These are phyloP conservation scores for Tremella yokohamensis DNA, from an alignment of 768 basidiomycete species.

Conservation along the genomic window DNA sequence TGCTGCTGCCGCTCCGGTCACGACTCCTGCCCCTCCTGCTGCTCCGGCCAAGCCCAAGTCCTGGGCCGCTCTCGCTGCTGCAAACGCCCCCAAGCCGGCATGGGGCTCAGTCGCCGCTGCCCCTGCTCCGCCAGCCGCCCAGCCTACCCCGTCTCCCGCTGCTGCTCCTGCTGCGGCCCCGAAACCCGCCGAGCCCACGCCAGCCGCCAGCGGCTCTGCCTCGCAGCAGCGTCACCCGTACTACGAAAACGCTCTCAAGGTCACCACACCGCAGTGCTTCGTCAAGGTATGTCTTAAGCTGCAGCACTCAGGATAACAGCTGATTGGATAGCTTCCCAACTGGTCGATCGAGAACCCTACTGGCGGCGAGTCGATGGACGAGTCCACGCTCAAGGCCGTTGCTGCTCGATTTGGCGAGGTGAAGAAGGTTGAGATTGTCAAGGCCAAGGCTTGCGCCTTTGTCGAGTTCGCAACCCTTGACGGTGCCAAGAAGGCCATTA, in stretches of 20 bases:
- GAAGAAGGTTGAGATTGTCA: conserved; percentile 84
- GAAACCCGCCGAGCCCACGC: conserved; percentile 48
- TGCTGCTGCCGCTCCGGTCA: conserved; percentile 34
- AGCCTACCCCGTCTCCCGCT: conserved; percentile 6
- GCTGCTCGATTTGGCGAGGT: conserved; percentile 54
- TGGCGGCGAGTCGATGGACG: conserved; percentile 37
- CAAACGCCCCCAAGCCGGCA: conserved; percentile 50
- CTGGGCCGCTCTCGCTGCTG: conserved; percentile 24
- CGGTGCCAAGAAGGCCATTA: conserved; percentile 78
- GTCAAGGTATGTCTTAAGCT: conserved; percentile 60
- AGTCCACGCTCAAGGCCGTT: conserved; percentile 27
- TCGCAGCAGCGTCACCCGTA: conserved; percentile 19
- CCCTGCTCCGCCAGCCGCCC: conserved; percentile 1
- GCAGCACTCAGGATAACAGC: not conserved
- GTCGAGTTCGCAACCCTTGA: conserved; percentile 78
- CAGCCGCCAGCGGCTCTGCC: conserved; percentile 52
- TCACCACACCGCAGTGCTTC: conserved; percentile 78
- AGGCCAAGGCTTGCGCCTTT: conserved; percentile 86
- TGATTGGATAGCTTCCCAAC: conserved; percentile 47
- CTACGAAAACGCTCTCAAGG: conserved; percentile 59
- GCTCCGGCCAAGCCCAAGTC: conserved; percentile 29
- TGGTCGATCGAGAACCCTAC: conserved; percentile 44
- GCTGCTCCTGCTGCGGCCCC: conserved; percentile 43
- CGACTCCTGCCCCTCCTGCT: conserved; percentile 24
- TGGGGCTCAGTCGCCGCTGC: conserved; percentile 8